Base-by-base conservation (phyloP, 164 flowering plant species). In the Vitis amurensis region DNA sequence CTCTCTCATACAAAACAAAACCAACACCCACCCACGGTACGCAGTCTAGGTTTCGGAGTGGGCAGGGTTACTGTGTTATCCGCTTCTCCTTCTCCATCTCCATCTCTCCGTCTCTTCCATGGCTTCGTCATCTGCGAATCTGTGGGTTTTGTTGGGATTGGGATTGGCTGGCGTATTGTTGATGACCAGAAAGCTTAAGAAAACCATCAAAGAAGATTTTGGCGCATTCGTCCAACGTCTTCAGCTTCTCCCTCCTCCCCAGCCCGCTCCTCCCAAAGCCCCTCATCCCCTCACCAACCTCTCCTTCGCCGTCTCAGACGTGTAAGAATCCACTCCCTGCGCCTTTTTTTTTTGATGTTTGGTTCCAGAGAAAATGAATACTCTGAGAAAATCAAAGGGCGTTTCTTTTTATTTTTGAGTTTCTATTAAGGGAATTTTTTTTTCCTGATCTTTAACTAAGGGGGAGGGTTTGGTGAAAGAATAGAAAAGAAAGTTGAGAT, bases 231-330 rank as follows among this genome's bases (percentile, higher is more conserved):
- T 93, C 23, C 68, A 79, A 69, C 82, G 79, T 72, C 72, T 96
- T 63, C 83, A 86, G 76, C 84, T 96, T 14, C 85, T 93, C 27
- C 98, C 99, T 56, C 98, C 99, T 50, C 98, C 99, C 48, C 98
- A 81, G 73, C 99, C 99, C 50, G 84, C 97, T 11, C 99, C 99
- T 44, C 99, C 99, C 47, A 96, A 93, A 71, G 98, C 99, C 47
- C 99, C 97, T 30, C 97, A 92, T 58, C 98, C 93, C 5, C 87
- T 96, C 51, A 84, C 94, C 15, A 89, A 83, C n/a, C 92, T 93
- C 73, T 61, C 95, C 64, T 96, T 96, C 31, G 97, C 97, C 23
- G 91, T 93, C 57, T 86, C 97, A 47, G 99, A 96, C 80, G 51
- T 91, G 98, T 94, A 82, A 68, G 80, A 64, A 9, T 3, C n/a